Percentiles rank a stretch among this genome's conserved stretches.
Evolutionary conservation across 2,329 filamentous ascomycete genomes (phyloP).

Genomic region (Calycina marina): DNA sequence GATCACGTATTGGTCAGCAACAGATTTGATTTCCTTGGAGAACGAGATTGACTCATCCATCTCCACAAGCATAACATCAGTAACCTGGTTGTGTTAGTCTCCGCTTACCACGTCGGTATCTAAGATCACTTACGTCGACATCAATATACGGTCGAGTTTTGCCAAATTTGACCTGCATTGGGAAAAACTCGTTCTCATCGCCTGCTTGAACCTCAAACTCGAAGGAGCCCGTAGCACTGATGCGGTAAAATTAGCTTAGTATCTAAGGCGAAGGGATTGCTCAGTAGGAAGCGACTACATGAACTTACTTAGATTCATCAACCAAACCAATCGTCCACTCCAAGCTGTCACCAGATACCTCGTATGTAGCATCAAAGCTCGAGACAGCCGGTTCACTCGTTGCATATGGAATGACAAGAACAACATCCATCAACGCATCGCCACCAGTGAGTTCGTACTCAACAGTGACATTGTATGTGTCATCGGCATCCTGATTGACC

Average conservation of each 20-base stretch:
- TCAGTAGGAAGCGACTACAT: not conserved
- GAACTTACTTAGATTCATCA: slow-evolving; percentile 54
- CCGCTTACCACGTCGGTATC: slow-evolving; percentile 2
- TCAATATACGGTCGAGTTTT: slow-evolving; percentile 81
- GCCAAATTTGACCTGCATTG: slow-evolving; percentile 81
- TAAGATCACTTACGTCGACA: slow-evolving; percentile 61
- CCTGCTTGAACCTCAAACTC: slow-evolving; percentile 86
- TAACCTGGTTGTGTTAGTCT: slow-evolving; percentile 36
- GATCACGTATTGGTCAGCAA: slow-evolving; percentile 63
- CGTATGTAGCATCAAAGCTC: slow-evolving; percentile 87
- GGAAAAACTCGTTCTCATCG: slow-evolving; percentile 93
- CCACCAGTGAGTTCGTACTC: slow-evolving; percentile 87
- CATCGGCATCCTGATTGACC: slow-evolving; percentile 76
- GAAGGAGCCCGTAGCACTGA: slow-evolving; percentile 63
- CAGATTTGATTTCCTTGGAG: slow-evolving; percentile 66
- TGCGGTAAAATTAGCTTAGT: not conserved
- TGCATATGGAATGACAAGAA: slow-evolving; percentile 74
- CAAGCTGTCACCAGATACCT: slow-evolving; percentile 80
- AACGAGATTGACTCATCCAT: slow-evolving; percentile 69
- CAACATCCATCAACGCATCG: slow-evolving; percentile 68
- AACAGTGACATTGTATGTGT: slow-evolving; percentile 78
- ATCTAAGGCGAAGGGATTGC: not conserved
- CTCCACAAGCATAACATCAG: slow-evolving; percentile 54
- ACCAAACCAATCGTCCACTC: slow-evolving; percentile 89
- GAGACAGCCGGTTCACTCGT: slow-evolving; percentile 76